Evolutionary conservation across 2,329 filamentous ascomycete genomes (phyloP), one percentile per base, ranked within the genome.

Genomic region (Albifimbria verrucaria): DNA sequence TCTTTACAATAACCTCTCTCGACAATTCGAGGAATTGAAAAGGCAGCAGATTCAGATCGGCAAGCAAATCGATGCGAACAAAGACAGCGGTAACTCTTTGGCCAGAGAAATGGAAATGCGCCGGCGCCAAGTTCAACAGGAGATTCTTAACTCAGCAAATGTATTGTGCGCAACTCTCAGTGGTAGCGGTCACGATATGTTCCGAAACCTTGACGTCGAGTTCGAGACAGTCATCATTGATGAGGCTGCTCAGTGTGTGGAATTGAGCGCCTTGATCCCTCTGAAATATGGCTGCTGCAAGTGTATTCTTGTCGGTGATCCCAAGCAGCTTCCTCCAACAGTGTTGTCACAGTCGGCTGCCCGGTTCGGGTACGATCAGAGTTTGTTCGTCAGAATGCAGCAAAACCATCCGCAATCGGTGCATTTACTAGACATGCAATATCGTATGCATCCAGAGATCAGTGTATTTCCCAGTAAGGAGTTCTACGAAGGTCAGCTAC

Each of bases 201-300:
- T 99, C 75, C 91, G 93, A 71, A 89, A 88, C 62, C 75, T 99
- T 52, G 92, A 90, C 62, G 91, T 99, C 49, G 94, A 99, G 69
- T 99, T 99, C 61, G 94, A 99, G 72, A 97, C 94, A 0, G 94
- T 99, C 59, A 90, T 99, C 61, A 97, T 99, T 58, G 94, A 99
- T 64, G 94, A 99, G 74, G 94, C 94, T 3, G 94, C 94, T 17
- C 94, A 99, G 78, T 99, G 93, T 69, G 95, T 99, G 56, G 94
- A 99, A 74, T 81, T 99, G 66, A 96, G 92, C 65, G 94, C 94
- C 12, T 80, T 99, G 46, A 99, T 99, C 60, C 94, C 94, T 2
- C 81, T 99, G 52, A 99, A 99, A 71, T 99, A 99, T 65, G 93
- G 94, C 52, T 96, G 92, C 71, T 89, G 89, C 54, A 97, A 97